These are phyloP conservation scores for Leccinum rimulosum DNA, from an alignment of 768 basidiomycete genomes.

Conservation along the genomic window DNA sequence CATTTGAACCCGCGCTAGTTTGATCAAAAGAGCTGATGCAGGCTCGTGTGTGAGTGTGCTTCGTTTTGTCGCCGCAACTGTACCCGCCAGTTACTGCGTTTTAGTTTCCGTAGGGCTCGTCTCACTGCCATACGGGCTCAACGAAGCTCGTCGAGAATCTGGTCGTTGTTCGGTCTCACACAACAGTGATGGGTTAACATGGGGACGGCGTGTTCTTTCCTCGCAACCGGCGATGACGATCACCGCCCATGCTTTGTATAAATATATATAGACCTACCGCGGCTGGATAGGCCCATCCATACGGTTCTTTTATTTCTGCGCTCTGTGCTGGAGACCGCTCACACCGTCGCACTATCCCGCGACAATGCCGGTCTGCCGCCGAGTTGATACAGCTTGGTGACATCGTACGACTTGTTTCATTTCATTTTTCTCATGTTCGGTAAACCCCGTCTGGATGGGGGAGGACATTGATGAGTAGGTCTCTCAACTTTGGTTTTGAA, in stretches of 20 bases:
- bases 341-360: conserved; percentile 2
- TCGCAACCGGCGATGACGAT: conserved; percentile 6
- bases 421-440: not conserved
- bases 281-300: not conserved
- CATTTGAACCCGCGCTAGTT: not conserved
- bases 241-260: not conserved
- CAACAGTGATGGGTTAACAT: not conserved
- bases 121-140: not conserved
- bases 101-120: not conserved
- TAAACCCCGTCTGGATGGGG: not conserved
- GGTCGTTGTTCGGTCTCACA: not conserved
- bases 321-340: not conserved
- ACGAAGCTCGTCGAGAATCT: not conserved
- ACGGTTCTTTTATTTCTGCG: not conserved
- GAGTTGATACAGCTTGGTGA: not conserved
- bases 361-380: not conserved
- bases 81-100: not conserved
- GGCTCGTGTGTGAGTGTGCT: not conserved
- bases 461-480: not conserved
- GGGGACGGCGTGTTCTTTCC: conserved; percentile 5
- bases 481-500: not conserved
- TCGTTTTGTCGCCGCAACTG: not conserved
- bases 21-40: not conserved
- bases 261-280: not conserved
- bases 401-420: not conserved